phyloP scores from a whole-genome alignment of 768 basidiomycete genomes.

The Leccinum truebloodii region DNA sequence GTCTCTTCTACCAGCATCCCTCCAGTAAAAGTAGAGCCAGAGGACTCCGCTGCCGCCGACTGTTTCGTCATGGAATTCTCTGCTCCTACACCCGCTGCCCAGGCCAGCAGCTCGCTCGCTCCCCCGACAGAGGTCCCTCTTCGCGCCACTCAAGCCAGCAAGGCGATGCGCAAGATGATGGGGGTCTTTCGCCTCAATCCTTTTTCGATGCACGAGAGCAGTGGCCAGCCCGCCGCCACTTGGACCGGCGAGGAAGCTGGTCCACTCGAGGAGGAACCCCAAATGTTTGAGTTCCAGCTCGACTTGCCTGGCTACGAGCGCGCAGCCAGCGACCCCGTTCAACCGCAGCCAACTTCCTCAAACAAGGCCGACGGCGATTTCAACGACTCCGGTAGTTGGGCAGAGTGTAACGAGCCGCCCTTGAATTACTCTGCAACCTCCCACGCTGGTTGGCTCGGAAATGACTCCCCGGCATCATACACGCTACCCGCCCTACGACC shows the following conservation, averaged over 20 bases:
- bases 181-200: slow-evolving; percentile 75
- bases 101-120: slow-evolving; percentile 42
- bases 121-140: slow-evolving; percentile 70
- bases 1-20: slow-evolving; percentile 30
- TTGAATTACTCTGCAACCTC: slow-evolving; percentile 21
- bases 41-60: slow-evolving; percentile 27
- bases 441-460: slow-evolving; percentile 31
- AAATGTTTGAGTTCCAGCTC: slow-evolving; percentile 68
- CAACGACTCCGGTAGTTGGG: slow-evolving; percentile 25
- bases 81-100: slow-evolving; percentile 27
- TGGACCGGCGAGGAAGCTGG: slow-evolving; percentile 55
- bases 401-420: slow-evolving; percentile 22
- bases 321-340: slow-evolving; percentile 18
- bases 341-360: slow-evolving; percentile 13
- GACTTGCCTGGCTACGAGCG: slow-evolving; percentile 34
- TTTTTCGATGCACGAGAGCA: slow-evolving; percentile 63
- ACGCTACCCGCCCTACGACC: slow-evolving; percentile 32
- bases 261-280: slow-evolving; percentile 60
- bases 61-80: slow-evolving; percentile 40
- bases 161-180: slow-evolving; percentile 77
- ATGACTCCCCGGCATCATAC: slow-evolving; percentile 30
- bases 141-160: slow-evolving; percentile 71
- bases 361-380: slow-evolving; percentile 16
- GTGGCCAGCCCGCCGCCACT: slow-evolving; percentile 41
- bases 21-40: slow-evolving; percentile 35